A percentile compares a stretch with the other conserved stretches of the same genome.
Conservation (phyloP, 2,329 filamentous ascomycete genomes). For the Xylariaceae sp. region DNA sequence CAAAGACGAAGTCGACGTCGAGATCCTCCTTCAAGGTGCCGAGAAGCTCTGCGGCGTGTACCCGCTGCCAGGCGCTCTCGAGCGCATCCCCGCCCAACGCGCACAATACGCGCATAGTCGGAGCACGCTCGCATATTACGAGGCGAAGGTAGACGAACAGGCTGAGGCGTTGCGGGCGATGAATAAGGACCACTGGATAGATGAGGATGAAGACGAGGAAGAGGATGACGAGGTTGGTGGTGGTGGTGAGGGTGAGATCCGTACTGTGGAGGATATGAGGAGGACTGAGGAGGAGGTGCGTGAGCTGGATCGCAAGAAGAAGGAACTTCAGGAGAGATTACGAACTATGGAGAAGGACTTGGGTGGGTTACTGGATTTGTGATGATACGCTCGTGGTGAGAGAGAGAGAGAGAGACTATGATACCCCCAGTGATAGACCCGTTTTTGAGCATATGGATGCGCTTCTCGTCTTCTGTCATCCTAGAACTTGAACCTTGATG, state of each 20-base stretch:
- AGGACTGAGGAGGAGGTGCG: constrained; percentile 64
- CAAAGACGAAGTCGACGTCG: constrained; percentile 79
- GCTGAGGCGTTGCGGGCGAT: constrained; percentile 67
- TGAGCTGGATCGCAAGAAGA: constrained; percentile 54
- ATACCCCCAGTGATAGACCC: constrained; percentile 12
- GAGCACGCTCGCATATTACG: constrained; percentile 75
- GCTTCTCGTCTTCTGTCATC: not conserved
- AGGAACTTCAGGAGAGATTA: constrained; percentile 50
- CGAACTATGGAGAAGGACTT: constrained; percentile 54
- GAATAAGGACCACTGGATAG: constrained; percentile 60
- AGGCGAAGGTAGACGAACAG: constrained; percentile 75
- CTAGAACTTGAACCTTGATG: too few relatives aligned
- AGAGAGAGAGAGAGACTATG: constrained; percentile 13
- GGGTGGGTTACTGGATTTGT: constrained; percentile 52
- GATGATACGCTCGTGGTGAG: too few relatives aligned
- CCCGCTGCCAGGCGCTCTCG: constrained; percentile 71
- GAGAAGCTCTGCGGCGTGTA: constrained; percentile 90
- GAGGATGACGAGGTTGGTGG: constrained; percentile 43
- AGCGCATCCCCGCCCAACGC: constrained; percentile 70
- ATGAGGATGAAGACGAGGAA: constrained; percentile 50
- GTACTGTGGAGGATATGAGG: constrained; percentile 66
- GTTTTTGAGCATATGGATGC: constrained; percentile 1
- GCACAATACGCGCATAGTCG: constrained; percentile 66
- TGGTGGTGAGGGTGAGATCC: constrained; percentile 36
- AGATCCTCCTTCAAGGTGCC: constrained; percentile 77